Percentiles rank a stretch among this genome's conserved stretches.
Conservation (phyloP, 371 early-diverging fungal species). For the Rhizopus sp. region DNA sequence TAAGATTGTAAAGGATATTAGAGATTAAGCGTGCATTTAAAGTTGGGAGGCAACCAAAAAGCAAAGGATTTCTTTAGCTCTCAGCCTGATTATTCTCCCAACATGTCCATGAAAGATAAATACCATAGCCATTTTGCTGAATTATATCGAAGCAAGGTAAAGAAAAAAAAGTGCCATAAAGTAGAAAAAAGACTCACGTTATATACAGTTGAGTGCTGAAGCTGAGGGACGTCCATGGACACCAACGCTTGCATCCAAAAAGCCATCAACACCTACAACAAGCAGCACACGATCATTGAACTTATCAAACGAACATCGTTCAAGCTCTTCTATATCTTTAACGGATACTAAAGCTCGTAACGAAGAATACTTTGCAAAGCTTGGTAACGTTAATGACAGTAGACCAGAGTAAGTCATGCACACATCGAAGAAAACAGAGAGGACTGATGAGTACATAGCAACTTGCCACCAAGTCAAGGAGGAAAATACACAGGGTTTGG, state of each 20-base stretch:
- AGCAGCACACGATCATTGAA: constrained; percentile 21
- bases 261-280: constrained; percentile 6
- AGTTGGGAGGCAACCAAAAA: constrained; percentile 92
- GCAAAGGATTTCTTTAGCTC: constrained; percentile 85
- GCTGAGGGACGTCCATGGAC: constrained; percentile 80
- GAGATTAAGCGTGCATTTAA: constrained; percentile 1
- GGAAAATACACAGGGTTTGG: constrained; percentile 93
- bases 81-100: constrained; percentile 80
- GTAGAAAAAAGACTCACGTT: neutral
- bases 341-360: constrained; percentile 17
- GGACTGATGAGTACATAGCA: constrained; percentile 17
- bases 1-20: neutral
- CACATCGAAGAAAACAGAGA: neutral
- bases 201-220: constrained; percentile 63
- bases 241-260: constrained; percentile 36
- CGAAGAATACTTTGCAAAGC: constrained; percentile 30
- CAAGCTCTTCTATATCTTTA: constrained; percentile 25
- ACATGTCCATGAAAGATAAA: constrained; percentile 82
- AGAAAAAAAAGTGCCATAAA: neutral
- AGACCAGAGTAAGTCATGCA: constrained; percentile 25
- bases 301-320: constrained; percentile 18
- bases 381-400: constrained; percentile 23
- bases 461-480: constrained; percentile 92
- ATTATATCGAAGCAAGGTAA: constrained; percentile 84
- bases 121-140: constrained; percentile 88